Conservation (phyloP, 1,284 basidiomycete species). For the Marasmius tenuissimus region DNA sequence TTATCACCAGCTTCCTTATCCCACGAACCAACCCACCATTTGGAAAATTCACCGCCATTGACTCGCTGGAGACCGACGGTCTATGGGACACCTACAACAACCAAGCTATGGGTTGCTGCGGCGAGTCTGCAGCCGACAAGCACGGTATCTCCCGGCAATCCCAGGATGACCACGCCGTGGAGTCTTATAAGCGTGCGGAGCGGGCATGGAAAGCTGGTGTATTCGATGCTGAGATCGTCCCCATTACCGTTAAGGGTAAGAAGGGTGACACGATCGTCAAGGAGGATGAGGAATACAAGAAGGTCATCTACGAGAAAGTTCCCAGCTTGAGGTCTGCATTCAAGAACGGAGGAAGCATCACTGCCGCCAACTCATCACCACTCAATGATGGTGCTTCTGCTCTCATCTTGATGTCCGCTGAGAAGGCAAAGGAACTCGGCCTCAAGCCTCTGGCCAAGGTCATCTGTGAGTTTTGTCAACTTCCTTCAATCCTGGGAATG, state of each 20-base stretch:
- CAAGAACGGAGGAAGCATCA: slow-evolving; percentile 88
- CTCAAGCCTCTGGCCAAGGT: slow-evolving; percentile 90
- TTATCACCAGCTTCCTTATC: slow-evolving; percentile 76
- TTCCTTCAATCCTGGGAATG: slow-evolving; percentile 5
- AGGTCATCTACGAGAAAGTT: slow-evolving; percentile 91
- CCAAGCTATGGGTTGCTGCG: slow-evolving; percentile 96
- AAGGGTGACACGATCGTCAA: slow-evolving; percentile 88
- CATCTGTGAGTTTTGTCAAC: slow-evolving; percentile 59
- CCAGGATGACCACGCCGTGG: slow-evolving; percentile 89
- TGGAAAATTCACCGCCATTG: slow-evolving; percentile 86
- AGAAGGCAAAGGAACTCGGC: slow-evolving; percentile 86
- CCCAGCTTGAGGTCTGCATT: slow-evolving; percentile 87
- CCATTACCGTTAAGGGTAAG: slow-evolving; percentile 92
- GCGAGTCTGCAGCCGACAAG: slow-evolving; percentile 85
- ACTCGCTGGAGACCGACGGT: slow-evolving; percentile 91
- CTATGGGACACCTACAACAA: slow-evolving; percentile 97
- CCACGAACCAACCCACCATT: slow-evolving; percentile 88
- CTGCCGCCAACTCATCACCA: slow-evolving; percentile 94
- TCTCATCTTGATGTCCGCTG: slow-evolving; percentile 89
- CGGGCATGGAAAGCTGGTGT: slow-evolving; percentile 86
- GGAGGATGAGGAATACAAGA: slow-evolving; percentile 99
- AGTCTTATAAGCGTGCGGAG: slow-evolving; percentile 92
- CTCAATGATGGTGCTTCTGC: slow-evolving; percentile 98
- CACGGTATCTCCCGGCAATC: slow-evolving; percentile 82
- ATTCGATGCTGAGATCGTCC: slow-evolving; percentile 89